Evolutionary conservation across 306 rosid species (phyloP).

Genomic region (Sicyos edulis): DNA sequence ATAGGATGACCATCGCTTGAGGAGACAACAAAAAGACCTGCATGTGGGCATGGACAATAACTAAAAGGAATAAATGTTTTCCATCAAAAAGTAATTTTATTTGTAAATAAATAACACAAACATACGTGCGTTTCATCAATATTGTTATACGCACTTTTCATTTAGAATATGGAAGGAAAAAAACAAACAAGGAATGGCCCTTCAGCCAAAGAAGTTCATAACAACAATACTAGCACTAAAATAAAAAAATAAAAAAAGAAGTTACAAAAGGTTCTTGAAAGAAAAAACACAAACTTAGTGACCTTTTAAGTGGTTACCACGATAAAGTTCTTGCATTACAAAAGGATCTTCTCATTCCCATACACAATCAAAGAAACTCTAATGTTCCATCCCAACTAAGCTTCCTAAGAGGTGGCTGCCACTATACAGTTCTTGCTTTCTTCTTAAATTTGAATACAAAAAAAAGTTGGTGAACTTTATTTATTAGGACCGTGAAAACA

Average conservation of each 20-base stretch:
- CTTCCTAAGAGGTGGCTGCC: not conserved
- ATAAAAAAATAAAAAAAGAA: not conserved
- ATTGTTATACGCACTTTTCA: not conserved
- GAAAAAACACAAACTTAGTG: not conserved
- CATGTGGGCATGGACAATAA: conserved; percentile 26
- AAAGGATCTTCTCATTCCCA: not conserved
- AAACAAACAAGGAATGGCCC: conserved; percentile 10
- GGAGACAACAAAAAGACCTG: conserved; percentile 92
- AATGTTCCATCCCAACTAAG: not conserved
- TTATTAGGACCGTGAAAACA: not conserved
- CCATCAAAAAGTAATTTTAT: not conserved
- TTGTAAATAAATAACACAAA: not conserved
- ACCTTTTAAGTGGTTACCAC: not conserved
- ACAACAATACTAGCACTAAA: not conserved
- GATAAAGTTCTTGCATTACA: no score
- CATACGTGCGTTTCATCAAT: not conserved
- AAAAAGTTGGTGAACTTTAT: not conserved
- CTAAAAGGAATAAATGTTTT: not conserved
- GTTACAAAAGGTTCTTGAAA: not conserved
- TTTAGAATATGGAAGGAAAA: not conserved
- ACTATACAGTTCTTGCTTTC: not conserved
- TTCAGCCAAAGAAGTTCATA: conserved; percentile 6
- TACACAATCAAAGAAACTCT: not conserved
- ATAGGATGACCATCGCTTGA: conserved; percentile 85
- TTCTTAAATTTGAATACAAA: conserved; percentile 2